phyloP scores from a whole-genome alignment of 2,329 filamentous ascomycete species.

The Ascochyta pisi region DNA sequence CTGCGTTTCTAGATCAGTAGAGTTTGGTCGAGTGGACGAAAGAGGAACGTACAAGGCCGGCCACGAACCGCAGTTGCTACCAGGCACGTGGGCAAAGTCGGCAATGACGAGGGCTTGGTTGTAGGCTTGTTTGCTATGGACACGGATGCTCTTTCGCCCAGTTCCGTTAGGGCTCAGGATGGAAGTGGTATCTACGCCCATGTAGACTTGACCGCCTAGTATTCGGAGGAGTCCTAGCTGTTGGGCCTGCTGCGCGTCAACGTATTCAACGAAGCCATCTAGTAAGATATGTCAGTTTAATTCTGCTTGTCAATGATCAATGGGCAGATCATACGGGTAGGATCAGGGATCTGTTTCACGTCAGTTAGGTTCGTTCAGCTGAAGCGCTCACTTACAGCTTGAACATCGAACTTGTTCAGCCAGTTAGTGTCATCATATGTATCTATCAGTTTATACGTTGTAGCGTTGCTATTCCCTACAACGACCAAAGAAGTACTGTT shows the following conservation, averaged over 20 bases:
- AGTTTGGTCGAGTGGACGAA: background rate
- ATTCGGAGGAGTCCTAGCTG: conserved; percentile 41
- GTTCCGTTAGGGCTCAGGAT: conserved; percentile 41
- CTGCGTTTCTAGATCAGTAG: conserved; percentile 24
- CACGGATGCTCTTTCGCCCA: conserved; percentile 47
- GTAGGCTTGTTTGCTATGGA: conserved; percentile 48
- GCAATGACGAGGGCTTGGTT: conserved; percentile 49
- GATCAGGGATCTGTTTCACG: conserved; percentile 41
- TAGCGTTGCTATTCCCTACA: conserved; percentile 16
- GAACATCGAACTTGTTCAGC: conserved; percentile 47
- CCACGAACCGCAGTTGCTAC: conserved; percentile 48
- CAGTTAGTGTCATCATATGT: conserved; percentile 50
- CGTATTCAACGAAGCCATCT: conserved; percentile 51
- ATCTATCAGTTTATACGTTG: conserved; percentile 42
- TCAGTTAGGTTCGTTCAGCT: conserved; percentile 1
- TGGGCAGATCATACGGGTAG: conserved; percentile 37
- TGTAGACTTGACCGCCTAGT: conserved; percentile 47
- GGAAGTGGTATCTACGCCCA: conserved; percentile 46
- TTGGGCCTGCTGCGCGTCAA: conserved; percentile 42
- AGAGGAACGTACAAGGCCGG: conserved; percentile 44
- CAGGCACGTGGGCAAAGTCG: conserved; percentile 50
- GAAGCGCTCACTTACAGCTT: conserved; percentile 26
- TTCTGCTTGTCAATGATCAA: background rate
- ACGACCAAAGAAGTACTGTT: conserved; percentile 29
- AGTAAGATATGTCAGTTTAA: background rate